Percentiles rank a stretch among this genome's conserved stretches.
Evolutionary conservation across 495 filamentous ascomycete genomes (phyloP).

Genomic region (Sabuloglossum arenarium): DNA sequence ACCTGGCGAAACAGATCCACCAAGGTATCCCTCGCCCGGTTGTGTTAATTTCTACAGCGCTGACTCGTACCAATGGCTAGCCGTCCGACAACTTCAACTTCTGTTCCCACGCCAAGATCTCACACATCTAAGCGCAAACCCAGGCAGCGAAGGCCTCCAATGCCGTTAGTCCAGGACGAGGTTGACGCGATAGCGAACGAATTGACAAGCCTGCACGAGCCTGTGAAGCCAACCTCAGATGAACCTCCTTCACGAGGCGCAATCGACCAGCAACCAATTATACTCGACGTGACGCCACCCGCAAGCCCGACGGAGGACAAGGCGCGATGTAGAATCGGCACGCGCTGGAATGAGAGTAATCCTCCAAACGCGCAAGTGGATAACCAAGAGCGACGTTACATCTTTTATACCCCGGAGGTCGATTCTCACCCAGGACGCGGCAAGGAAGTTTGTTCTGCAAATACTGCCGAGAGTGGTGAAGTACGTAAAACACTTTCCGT

Average conservation of each 20-base stretch:
- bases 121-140: neutral
- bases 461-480: neutral
- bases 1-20: neutral
- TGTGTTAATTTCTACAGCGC: neutral
- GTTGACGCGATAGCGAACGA: neutral
- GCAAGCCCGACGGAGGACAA: neutral
- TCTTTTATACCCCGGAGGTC: neutral
- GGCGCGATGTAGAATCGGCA: neutral
- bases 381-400: neutral
- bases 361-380: neutral
- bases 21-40: neutral
- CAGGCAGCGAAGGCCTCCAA: neutral
- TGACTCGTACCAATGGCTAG: neutral
- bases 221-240: neutral
- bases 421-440: neutral
- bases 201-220: neutral
- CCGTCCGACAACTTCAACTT: neutral
- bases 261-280: neutral
- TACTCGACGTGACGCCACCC: neutral
- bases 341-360: neutral
- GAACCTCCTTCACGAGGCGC: neutral
- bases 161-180: neutral
- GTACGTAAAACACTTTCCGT: neutral
- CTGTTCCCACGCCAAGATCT: neutral
- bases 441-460: neutral